Evolutionary conservation across 495 filamentous ascomycete genomes (phyloP), one percentile per base, ranked within the genome.

Genomic region (Lepraria neglecta): DNA sequence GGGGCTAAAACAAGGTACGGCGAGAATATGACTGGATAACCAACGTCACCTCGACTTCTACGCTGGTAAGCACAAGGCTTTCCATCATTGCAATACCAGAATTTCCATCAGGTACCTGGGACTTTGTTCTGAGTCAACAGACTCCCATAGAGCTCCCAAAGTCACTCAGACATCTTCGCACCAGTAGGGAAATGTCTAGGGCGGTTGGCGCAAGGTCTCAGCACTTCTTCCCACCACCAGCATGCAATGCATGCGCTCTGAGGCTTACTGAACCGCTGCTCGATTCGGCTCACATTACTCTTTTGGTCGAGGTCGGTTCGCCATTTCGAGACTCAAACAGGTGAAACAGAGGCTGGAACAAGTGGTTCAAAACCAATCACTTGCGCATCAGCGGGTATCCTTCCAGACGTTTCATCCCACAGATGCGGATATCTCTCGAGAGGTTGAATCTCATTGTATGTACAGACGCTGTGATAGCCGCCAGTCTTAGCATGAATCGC

Each of bases 1-100:
- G 42, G 51, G 48, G 58, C 61, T 59, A 62, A 64, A 44, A 55
- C 58, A 67, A 67, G 65, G 65, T 65, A 62, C 62, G 50, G 52
- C 59, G 50, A 24, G 17, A 53, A 60, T 66, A 40, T 67, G 59
- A 67, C 33, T 67, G 65, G 65, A 58, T 54, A 47, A 30, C 12
- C 64, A 63, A 66, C 64, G 64, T 63, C 64, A 60, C 4, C 31
- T 54, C 54, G 35, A 66, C n/a, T 35, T 54, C 21, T 46, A 38
- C 51, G 28, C 27, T 50, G 28, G 42, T 54, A 54, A 54, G 35
- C 51, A 54, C 51, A 54, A 54, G 51, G 51, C 51, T 54, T 54
- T 33, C 44, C 44, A 38, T 51, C 28, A 38, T 50, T 40, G 27
- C 21, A 60, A 38, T 54, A 38, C 51, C 51, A 38, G 31, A 19